A percentile compares a stretch with the other conserved stretches of the same genome.
Conservation (phyloP, 257 asterid genomes). For the Nyctanthes arbortristis region DNA sequence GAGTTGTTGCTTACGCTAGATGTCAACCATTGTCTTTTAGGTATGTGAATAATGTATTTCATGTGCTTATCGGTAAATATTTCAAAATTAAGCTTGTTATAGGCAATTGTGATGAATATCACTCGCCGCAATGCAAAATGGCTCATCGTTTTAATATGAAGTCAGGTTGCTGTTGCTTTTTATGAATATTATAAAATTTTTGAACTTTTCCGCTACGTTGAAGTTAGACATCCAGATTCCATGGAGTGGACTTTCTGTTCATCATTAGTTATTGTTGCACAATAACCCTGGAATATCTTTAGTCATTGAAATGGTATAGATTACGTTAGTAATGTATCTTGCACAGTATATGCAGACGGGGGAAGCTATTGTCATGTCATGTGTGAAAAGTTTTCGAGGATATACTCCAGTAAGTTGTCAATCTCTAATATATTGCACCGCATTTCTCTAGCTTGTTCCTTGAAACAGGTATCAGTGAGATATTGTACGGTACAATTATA, state of each 20-base stretch:
- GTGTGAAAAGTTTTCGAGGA: too few species aligned
- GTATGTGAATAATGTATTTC: conserved; percentile 34
- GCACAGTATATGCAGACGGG: too few species aligned
- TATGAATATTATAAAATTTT: neutral
- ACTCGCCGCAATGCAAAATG: conserved; percentile 1
- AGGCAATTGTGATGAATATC: conserved; percentile 17
- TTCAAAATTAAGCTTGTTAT: neutral
- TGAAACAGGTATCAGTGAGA: too few species aligned
- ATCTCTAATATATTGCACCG: too few species aligned
- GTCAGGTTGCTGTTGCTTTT: conserved; percentile 24
- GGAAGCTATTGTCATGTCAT: too few species aligned
- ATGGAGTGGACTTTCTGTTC: conserved; percentile 79
- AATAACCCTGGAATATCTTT: conserved; percentile 94
- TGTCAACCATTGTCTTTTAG: conserved; percentile 58
- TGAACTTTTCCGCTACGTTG: neutral
- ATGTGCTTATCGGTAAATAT: conserved; percentile 13
- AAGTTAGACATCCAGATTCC: conserved; percentile 42
- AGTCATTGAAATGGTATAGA: conserved; percentile 91
- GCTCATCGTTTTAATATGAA: conserved; percentile 15
- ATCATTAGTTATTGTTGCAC: conserved; percentile 74
- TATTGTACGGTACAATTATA: too few species aligned
- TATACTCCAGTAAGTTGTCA: too few species aligned
- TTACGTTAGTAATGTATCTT: conserved; percentile 20
- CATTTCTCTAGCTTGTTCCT: too few species aligned
- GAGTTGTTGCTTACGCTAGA: conserved; percentile 41